Percentiles rank a stretch among this genome's conserved stretches.
phyloP scores from a whole-genome alignment of 805 yeast species.

The Zygosaccharomyces kombuchaensis region DNA sequence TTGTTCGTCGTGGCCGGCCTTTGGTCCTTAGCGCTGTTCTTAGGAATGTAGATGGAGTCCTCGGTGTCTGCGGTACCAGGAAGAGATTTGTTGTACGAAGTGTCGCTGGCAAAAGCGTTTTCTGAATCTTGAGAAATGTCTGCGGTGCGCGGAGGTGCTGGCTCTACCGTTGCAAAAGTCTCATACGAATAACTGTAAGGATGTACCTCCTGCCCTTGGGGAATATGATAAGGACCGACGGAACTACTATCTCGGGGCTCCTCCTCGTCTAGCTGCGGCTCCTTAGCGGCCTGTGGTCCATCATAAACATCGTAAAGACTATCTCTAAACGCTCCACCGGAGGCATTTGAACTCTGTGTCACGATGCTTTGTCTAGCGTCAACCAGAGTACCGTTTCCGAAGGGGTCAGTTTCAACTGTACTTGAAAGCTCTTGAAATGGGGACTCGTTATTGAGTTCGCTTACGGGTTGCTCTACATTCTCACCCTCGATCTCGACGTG shows the following conservation, averaged over 20 bases:
- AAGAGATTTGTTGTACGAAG: neutral
- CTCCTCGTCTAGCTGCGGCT: neutral
- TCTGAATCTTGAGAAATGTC: constrained; percentile 13
- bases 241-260: neutral
- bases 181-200: constrained; percentile 2
- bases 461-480: neutral
- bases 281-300: neutral
- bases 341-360: neutral
- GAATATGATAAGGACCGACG: neutral
- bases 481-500: neutral
- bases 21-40: constrained; percentile 4
- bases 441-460: neutral
- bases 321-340: neutral
- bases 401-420: neutral
- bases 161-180: constrained; percentile 1
- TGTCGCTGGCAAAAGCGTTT: neutral
- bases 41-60: constrained; percentile 11
- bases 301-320: constrained; percentile 2
- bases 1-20: constrained; percentile 7
- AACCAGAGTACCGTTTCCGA: neutral
- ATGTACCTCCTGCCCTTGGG: neutral
- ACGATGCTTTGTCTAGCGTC: neutral
- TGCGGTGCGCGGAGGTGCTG: constrained; percentile 6
- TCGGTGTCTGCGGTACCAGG: constrained; percentile 7
- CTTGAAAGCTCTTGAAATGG: neutral